Conservation (phyloP, 345 rosid species). For the Diplotaxis tenuifolia region DNA sequence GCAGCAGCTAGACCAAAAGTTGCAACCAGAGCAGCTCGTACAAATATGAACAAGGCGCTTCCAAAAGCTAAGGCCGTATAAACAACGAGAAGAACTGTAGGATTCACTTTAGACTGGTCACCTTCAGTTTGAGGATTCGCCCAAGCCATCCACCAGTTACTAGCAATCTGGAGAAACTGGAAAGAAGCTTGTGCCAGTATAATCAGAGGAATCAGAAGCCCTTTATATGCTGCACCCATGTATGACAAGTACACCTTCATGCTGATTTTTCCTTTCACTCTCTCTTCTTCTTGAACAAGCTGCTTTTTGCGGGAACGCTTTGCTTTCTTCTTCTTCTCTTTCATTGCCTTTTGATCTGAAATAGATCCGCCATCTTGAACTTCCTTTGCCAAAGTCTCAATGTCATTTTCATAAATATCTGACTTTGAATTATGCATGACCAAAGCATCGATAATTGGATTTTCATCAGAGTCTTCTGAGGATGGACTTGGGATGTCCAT, state of each 20-base stretch:
- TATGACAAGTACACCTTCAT: slow-evolving; percentile 97
- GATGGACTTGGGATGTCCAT: slow-evolving; percentile 88
- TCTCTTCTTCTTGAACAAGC: slow-evolving; percentile 98
- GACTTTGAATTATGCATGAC: slow-evolving; percentile 47
- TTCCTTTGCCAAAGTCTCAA: slow-evolving; percentile 81
- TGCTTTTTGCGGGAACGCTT: slow-evolving; percentile 90
- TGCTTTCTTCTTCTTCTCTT: slow-evolving; percentile 72
- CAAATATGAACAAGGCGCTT: slow-evolving; percentile 90
- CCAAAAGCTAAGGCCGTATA: slow-evolving; percentile 98
- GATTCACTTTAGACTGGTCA: slow-evolving; percentile 73
- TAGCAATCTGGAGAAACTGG: slow-evolving; percentile 97
- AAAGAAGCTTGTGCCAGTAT: slow-evolving; percentile 82
- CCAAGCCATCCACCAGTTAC: slow-evolving; percentile 99
- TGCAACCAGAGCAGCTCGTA: slow-evolving; percentile 96
- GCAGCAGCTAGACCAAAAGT: slow-evolving; percentile 98
- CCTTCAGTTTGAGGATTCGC: slow-evolving; percentile 98
- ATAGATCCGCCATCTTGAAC: slow-evolving; percentile 74
- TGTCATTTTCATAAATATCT: slow-evolving; percentile 50
- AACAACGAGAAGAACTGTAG: slow-evolving; percentile 81
- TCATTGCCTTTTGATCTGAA: slow-evolving; percentile 72
- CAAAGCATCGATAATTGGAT: slow-evolving; percentile 42
- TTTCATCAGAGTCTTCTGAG: slow-evolving; percentile 90
- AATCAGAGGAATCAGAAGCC: slow-evolving; percentile 82
- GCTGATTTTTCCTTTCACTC: slow-evolving; percentile 92
- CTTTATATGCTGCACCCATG: slow-evolving; percentile 97